Evolutionary conservation across 2,329 filamentous ascomycete species (phyloP).

Genomic region (Aaosphaeria pasadenensis): DNA sequence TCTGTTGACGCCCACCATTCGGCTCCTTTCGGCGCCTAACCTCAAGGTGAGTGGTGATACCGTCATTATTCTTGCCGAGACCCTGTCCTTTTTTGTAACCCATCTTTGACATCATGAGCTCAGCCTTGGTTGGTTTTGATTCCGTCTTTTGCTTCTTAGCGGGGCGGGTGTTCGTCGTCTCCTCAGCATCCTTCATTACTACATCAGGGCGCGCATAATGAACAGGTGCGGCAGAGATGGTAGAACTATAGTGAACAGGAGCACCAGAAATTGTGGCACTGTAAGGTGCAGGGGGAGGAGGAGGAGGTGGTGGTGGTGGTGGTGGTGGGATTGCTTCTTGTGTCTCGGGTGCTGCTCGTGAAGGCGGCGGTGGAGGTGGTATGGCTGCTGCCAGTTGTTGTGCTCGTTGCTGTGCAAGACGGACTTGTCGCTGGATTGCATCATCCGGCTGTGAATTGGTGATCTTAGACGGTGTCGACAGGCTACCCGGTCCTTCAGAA

Average conservation of each 20-base stretch:
- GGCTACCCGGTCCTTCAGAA: too few species aligned
- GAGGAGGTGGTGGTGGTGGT: constrained; percentile 8
- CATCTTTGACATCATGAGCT: constrained; percentile 88
- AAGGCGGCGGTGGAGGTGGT: constrained; percentile 39
- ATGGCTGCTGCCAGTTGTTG: not conserved
- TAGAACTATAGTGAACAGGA: constrained; percentile 70
- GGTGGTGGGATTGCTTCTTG: not conserved
- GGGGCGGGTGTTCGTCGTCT: constrained; percentile 36
- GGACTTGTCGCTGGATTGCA: not conserved
- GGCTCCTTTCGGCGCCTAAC: constrained; percentile 42
- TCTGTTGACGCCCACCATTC: constrained; percentile 5
- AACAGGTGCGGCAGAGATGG: constrained; percentile 78
- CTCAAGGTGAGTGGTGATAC: constrained; percentile 82
- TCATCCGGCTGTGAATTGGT: not conserved
- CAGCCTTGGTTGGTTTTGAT: constrained; percentile 66
- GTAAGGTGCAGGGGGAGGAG: constrained; percentile 69
- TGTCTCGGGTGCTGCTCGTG: not conserved
- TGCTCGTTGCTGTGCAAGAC: not conserved
- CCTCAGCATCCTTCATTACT: constrained; percentile 10
- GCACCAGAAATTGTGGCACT: constrained; percentile 70
- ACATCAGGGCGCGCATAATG: constrained; percentile 54
- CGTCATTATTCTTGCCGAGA: constrained; percentile 75
- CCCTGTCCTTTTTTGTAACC: constrained; percentile 89
- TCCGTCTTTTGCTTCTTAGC: constrained; percentile 37
- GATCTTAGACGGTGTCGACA: too few species aligned